phyloP scores from a whole-genome alignment of 176 grass and related monocot genomes.

The Ampelocalamus luodianensis region DNA sequence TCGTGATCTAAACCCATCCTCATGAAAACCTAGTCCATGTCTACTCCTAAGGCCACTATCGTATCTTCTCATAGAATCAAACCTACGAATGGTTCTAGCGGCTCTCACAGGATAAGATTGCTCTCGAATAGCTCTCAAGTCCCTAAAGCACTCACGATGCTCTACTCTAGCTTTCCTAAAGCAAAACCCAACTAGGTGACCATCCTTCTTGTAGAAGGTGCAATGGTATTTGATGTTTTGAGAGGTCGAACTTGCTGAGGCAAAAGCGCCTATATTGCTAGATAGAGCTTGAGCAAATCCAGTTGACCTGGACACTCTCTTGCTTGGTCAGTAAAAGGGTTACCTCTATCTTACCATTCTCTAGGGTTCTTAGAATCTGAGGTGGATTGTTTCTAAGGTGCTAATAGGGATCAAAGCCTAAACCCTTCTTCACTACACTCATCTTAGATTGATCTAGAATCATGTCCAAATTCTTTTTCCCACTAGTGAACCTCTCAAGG shows the following conservation, averaged over 20 bases:
- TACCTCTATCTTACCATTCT: too few species aligned
- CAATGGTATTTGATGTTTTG: neutral
- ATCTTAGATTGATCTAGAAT: neutral
- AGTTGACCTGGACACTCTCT: neutral
- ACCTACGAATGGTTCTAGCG: too few species aligned
- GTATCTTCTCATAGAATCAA: too few species aligned
- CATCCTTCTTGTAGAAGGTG: neutral
- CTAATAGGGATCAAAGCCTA: neutral
- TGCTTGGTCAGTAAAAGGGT: too few species aligned
- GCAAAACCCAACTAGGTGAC: neutral
- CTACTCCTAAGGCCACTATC: too few species aligned
- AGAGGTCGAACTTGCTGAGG: rapidly evolving
- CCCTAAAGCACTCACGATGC: too few species aligned
- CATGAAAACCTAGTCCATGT: too few species aligned
- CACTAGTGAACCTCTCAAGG: neutral
- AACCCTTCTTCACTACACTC: neutral
- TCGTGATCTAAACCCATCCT: too few species aligned
- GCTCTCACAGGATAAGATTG: too few species aligned
- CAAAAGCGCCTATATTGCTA: neutral
- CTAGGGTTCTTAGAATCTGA: neutral
- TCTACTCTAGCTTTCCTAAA: neutral
- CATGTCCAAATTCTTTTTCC: neutral
- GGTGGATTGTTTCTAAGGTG: neutral
- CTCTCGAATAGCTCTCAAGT: too few species aligned
- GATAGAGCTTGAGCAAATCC: neutral